Evolutionary conservation across 495 filamentous ascomycete species (phyloP).

Genomic region (Lindgomyces ingoldianus): DNA sequence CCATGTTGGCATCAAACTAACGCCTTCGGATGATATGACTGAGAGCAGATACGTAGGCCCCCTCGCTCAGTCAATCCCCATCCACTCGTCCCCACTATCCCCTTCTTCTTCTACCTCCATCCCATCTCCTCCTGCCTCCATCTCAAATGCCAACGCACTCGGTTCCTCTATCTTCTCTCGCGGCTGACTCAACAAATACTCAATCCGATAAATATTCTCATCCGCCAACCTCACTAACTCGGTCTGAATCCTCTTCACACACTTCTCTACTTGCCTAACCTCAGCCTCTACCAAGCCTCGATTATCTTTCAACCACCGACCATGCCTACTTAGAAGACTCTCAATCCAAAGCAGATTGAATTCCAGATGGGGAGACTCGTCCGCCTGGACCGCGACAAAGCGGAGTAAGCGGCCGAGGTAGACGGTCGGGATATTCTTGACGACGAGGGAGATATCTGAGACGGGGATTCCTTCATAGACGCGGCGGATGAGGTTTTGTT

Average conservation of each 20-base stretch:
- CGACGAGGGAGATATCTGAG: conserved; percentile 73
- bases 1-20: no score
- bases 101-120: conserved; percentile 26
- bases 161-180: conserved; percentile 19
- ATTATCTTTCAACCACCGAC: conserved; percentile 78
- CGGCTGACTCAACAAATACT: conserved; percentile 65
- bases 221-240: conserved; percentile 65
- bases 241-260: conserved; percentile 71
- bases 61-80: conserved; percentile 36
- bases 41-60: no score
- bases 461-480: conserved; percentile 85
- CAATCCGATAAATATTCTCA: conserved; percentile 81
- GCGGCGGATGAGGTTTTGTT: conserved; percentile 69
- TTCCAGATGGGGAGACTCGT: conserved; percentile 88
- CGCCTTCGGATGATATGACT: no score
- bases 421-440: conserved; percentile 76
- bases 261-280: conserved; percentile 74
- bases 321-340: conserved; percentile 77
- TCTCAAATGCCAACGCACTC: conserved; percentile 5
- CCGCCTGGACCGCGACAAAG: conserved; percentile 83
- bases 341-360: conserved; percentile 93
- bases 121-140: conserved; percentile 3
- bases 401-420: conserved; percentile 80
- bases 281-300: conserved; percentile 74
- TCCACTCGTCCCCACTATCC: conserved; percentile 34